Conservation (phyloP, 2,329 filamentous ascomycete genomes). For the Chaetomium sp. region DNA sequence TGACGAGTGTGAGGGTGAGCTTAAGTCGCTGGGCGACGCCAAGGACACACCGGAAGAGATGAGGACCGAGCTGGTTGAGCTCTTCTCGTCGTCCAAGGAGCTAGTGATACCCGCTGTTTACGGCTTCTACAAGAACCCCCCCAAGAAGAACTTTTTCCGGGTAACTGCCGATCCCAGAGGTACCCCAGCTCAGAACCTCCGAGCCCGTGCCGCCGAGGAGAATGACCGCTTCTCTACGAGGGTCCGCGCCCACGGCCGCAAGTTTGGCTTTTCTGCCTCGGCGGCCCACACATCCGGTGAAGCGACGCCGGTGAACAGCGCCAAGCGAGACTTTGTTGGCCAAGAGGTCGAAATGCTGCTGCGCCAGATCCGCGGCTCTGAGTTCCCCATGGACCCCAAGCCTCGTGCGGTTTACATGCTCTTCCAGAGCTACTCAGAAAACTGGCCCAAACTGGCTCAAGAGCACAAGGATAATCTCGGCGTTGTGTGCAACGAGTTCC, state of each 20-base stretch:
- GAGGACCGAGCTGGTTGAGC: constrained; percentile 47
- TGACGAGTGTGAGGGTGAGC: constrained; percentile 42
- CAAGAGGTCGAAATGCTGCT: constrained; percentile 44
- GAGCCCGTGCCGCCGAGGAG: constrained; percentile 45
- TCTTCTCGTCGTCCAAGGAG: constrained; percentile 47
- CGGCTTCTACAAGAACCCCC: constrained; percentile 50
- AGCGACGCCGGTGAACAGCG: constrained; percentile 25
- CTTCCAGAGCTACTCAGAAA: constrained; percentile 47
- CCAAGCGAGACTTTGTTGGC: constrained; percentile 43
- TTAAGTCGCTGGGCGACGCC: constrained; percentile 44
- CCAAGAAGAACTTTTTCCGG: constrained; percentile 45
- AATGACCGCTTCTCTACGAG: constrained; percentile 43
- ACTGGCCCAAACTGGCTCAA: constrained; percentile 46
- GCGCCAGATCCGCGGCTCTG: constrained; percentile 45
- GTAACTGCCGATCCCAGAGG: constrained; percentile 43
- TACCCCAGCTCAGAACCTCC: constrained; percentile 45
- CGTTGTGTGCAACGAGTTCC: constrained; percentile 49
- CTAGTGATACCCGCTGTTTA: constrained; percentile 48
- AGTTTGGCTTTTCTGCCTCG: constrained; percentile 36
- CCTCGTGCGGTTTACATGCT: constrained; percentile 48
- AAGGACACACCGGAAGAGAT: constrained; percentile 49
- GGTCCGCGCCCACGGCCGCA: constrained; percentile 45
- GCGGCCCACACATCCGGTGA: constrained; percentile 9
- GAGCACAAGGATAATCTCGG: constrained; percentile 50
- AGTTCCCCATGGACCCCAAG: constrained; percentile 47